A percentile compares a stretch with the other conserved stretches of the same genome.
phyloP scores from a whole-genome alignment of 495 filamentous ascomycete genomes.

The Penicillium crystallinum region DNA sequence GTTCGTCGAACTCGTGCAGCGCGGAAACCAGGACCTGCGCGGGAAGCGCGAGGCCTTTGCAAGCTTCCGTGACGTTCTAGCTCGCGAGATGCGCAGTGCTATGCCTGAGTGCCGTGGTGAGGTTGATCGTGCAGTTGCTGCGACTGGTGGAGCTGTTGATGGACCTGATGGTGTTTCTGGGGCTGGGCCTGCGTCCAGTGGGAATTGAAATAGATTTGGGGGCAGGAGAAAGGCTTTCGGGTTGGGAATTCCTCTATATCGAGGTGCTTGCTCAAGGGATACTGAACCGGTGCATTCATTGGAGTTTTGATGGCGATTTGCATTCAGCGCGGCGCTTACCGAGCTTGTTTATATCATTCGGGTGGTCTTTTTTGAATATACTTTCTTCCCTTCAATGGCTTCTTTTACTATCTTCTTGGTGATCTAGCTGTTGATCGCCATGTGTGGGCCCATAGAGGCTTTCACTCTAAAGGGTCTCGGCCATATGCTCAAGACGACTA shows the following conservation, averaged over 20 bases:
- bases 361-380: neutral
- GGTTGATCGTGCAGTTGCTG: slow-evolving; percentile 56
- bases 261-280: neutral
- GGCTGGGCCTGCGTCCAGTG: neutral
- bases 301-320: neutral
- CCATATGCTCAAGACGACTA: too few species aligned
- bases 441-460: too few species aligned
- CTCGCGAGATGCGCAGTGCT: slow-evolving; percentile 67
- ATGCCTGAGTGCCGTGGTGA: slow-evolving; percentile 74
- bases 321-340: slow-evolving; percentile 1
- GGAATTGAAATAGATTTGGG: neutral
- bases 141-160: slow-evolving; percentile 26
- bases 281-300: neutral
- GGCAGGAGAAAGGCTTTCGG: neutral
- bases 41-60: slow-evolving; percentile 80
- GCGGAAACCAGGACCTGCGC: slow-evolving; percentile 76
- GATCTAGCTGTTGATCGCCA: neutral
- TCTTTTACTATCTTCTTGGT: neutral
- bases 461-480: too few species aligned
- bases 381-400: neutral
- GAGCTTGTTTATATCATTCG: neutral
- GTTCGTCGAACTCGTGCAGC: slow-evolving; percentile 86
- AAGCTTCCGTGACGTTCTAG: slow-evolving; percentile 75
- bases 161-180: neutral
- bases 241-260: neutral